Percentiles rank a stretch among this genome's conserved stretches.
phyloP scores from a whole-genome alignment of 495 filamentous ascomycete species.

The Aspergillus wentii region DNA sequence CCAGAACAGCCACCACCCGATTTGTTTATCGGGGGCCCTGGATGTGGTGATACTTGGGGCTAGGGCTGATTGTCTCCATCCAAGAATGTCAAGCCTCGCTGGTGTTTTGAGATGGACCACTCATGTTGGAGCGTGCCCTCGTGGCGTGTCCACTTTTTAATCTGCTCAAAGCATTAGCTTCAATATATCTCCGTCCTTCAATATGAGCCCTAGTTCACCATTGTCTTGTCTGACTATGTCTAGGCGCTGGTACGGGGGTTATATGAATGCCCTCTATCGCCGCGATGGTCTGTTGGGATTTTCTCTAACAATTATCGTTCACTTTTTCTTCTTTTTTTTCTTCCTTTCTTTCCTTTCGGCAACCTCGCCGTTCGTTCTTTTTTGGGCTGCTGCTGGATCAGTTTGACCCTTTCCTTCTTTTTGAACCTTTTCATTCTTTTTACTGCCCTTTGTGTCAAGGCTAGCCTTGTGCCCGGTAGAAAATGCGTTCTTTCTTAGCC shows the following conservation, averaged over 20 bases:
- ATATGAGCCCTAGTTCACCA: constrained; percentile 1
- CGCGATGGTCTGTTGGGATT: too few species aligned
- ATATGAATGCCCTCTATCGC: constrained; percentile 12
- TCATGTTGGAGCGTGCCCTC: too few species aligned
- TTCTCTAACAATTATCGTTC: constrained; percentile 1
- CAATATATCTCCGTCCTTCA: constrained; percentile 8
- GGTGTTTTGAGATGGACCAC: too few species aligned
- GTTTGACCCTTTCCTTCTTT: constrained; percentile 4
- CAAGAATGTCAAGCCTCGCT: too few species aligned
- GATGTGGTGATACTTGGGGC: too few species aligned
- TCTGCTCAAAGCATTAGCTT: constrained; percentile 12
- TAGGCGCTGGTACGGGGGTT: neutral
- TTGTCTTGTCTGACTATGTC: too few species aligned
- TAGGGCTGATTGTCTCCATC: too few species aligned
- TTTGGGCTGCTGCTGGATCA: constrained; percentile 12
- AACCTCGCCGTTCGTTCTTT: constrained; percentile 7
- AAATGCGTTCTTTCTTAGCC: constrained; percentile 11
- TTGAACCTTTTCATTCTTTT: neutral
- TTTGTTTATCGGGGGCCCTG: constrained; percentile 13
- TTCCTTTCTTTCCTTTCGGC: constrained; percentile 11
- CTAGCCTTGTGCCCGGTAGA: neutral
- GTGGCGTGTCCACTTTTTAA: constrained; percentile 11
- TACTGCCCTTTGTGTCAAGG: constrained; percentile 1
- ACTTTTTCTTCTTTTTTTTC: constrained; percentile 2
- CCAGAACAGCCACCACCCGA: constrained; percentile 4